Percentiles rank a stretch among this genome's conserved stretches.
These are phyloP conservation scores for Phytopythium sindhum DNA, from an alignment of 352 stramenopile species.

Conservation along the genomic window DNA sequence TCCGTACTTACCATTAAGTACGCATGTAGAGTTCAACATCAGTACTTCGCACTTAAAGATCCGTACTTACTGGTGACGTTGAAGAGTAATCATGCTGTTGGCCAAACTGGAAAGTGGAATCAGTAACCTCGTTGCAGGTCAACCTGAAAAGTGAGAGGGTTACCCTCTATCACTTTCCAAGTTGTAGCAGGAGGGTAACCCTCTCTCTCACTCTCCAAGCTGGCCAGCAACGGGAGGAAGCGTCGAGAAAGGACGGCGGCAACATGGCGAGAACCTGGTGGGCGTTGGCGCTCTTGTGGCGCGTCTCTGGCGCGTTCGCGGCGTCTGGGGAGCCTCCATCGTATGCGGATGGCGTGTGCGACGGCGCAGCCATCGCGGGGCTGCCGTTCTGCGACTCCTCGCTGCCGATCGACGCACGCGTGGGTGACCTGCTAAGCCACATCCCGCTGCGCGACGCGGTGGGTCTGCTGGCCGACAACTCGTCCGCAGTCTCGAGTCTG, in stretches of 20 bases:
- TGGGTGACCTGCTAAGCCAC: conserved; percentile 60
- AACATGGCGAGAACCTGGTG: background rate
- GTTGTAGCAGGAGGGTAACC: too few relatives aligned
- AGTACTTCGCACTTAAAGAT: too few relatives aligned
- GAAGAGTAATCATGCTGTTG: too few relatives aligned
- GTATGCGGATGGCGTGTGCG: conserved; percentile 50
- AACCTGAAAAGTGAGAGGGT: too few relatives aligned
- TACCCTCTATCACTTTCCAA: too few relatives aligned
- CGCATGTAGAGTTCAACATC: too few relatives aligned
- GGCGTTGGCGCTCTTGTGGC: conserved; percentile 3
- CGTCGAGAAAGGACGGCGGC: background rate
- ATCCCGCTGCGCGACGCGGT: conserved; percentile 72
- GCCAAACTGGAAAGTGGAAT: too few relatives aligned
- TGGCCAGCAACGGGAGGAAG: conserved; percentile 2
- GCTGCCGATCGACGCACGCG: conserved; percentile 45
- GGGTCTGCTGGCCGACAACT: conserved; percentile 63
- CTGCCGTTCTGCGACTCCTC: conserved; percentile 70
- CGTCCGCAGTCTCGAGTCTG: conserved; percentile 22
- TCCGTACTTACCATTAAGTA: too few relatives aligned
- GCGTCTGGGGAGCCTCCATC: background rate
- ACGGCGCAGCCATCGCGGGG: conserved; percentile 32
- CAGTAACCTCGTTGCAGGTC: too few relatives aligned
- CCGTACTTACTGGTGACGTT: too few relatives aligned
- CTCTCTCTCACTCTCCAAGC: conserved; percentile 9
- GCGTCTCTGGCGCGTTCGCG: background rate